Conservation (phyloP, 345 rosid species). For the Moricandia moricandioides region DNA sequence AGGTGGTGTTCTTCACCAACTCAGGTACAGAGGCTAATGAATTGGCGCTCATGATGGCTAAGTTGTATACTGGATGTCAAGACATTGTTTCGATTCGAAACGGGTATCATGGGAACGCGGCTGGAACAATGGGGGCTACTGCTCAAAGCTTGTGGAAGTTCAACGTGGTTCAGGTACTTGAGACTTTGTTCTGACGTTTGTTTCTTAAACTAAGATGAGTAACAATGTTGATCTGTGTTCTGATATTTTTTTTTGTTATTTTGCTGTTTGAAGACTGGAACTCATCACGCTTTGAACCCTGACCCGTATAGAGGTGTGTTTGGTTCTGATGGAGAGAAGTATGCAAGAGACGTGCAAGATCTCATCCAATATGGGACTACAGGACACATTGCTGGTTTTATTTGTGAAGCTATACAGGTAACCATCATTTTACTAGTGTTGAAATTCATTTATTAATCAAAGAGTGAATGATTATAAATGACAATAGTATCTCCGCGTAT, state of each 20-base stretch:
- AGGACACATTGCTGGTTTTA: constrained; percentile 83
- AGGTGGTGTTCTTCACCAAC: constrained; percentile 95
- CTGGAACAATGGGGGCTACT: constrained; percentile 94
- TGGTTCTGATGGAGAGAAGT: constrained; percentile 89
- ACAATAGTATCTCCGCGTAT: not conserved
- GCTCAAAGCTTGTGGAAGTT: constrained; percentile 82
- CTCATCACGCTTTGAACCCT: constrained; percentile 92
- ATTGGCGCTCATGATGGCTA: constrained; percentile 90
- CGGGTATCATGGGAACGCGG: constrained; percentile 92
- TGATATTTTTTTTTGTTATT: not conserved
- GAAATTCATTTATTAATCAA: not conserved
- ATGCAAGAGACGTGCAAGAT: constrained; percentile 82
- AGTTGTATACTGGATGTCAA: constrained; percentile 79
- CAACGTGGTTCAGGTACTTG: constrained; percentile 71
- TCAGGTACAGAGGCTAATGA: constrained; percentile 99
- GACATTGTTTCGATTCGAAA: constrained; percentile 80
- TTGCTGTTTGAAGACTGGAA: constrained; percentile 59
- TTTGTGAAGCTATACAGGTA: constrained; percentile 94
- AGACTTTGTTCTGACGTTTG: not conserved
- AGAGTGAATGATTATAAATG: not conserved
- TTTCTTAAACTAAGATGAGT: not conserved
- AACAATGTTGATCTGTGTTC: not conserved
- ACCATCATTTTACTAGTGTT: not conserved
- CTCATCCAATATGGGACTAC: constrained; percentile 81
- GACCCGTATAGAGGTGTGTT: constrained; percentile 95